These are phyloP conservation scores for Lavandula angustifolia DNA, from an alignment of 257 asterid species.

Conservation along the genomic window DNA sequence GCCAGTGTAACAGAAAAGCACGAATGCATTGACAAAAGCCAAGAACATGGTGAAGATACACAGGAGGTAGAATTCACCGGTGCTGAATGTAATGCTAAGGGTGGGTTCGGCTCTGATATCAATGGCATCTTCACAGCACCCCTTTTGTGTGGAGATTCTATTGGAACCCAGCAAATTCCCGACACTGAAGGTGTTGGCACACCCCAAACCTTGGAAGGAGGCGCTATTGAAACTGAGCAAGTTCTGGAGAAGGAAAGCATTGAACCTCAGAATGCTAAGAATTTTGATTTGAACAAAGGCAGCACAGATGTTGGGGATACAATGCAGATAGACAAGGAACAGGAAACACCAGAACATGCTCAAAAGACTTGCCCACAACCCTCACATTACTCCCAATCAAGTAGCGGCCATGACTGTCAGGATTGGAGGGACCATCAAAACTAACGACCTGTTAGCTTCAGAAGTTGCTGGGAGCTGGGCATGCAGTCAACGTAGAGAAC, in stretches of 20 bases:
- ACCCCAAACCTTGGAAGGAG: conserved; percentile 35
- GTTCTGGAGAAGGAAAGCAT: conserved; percentile 67
- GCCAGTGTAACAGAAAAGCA: conserved; percentile 79
- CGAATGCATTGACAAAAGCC: conserved; percentile 63
- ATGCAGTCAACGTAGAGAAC: conserved; percentile 71
- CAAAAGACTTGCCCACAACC: conserved; percentile 19
- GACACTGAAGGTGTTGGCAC: conserved; percentile 56
- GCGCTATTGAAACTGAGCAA: conserved; percentile 51
- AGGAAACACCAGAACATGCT: conserved; percentile 38
- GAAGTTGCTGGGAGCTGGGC: conserved; percentile 98
- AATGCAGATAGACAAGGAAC: conserved; percentile 50
- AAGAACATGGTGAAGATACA: conserved; percentile 60
- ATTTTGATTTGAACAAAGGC: conserved; percentile 47
- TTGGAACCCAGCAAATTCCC: conserved; percentile 58
- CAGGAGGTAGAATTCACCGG: conserved; percentile 77
- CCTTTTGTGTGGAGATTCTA: conserved; percentile 44
- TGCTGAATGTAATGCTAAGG: conserved; percentile 44
- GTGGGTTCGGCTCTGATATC: conserved; percentile 82
- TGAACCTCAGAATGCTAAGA: conserved; percentile 37
- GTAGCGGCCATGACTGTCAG: conserved; percentile 18
- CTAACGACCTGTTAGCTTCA: conserved; percentile 80
- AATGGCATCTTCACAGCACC: conserved; percentile 54
- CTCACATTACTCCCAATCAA: conserved; percentile 35
- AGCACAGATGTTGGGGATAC: conserved; percentile 35
- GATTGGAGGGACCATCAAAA: conserved; percentile 57